phyloP scores from a whole-genome alignment of 1,139 yeast species.

The Candida labiduridarum region DNA sequence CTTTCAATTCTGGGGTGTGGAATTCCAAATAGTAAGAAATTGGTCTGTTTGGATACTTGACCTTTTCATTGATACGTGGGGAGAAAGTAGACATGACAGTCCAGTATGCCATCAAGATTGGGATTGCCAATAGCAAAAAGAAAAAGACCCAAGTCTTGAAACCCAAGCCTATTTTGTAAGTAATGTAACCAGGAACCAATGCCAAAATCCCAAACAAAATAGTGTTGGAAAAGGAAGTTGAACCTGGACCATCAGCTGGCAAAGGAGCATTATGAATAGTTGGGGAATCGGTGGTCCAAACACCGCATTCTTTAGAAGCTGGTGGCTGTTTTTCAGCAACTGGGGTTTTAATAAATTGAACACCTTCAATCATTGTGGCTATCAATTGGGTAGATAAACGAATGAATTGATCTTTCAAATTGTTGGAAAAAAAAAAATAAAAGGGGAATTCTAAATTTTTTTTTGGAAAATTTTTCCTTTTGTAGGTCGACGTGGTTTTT shows the following conservation, averaged over 20 bases:
- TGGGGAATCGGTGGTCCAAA: constrained; percentile 65
- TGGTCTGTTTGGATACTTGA: constrained; percentile 73
- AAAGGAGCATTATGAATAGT: constrained; percentile 83
- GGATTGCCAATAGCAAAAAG: constrained; percentile 55
- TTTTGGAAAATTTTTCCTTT: constrained; percentile 4
- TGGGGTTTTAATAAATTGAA: constrained; percentile 64
- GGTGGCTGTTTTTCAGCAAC: constrained; percentile 54
- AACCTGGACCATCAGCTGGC: constrained; percentile 92
- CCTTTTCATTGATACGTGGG: constrained; percentile 83
- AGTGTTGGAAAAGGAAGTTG: constrained; percentile 71
- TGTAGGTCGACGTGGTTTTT: constrained; percentile 2
- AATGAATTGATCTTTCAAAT: not conserved
- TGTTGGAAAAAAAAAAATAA: not conserved
- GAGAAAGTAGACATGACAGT: constrained; percentile 72
- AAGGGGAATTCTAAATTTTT: not conserved
- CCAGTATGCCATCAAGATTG: constrained; percentile 84
- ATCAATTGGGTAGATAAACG: constrained; percentile 9
- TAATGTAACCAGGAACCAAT: constrained; percentile 66
- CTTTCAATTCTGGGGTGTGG: constrained; percentile 73
- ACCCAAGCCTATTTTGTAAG: constrained; percentile 75
- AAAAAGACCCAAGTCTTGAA: constrained; percentile 65
- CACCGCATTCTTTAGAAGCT: constrained; percentile 54
- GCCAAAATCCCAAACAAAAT: constrained; percentile 53
- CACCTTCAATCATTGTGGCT: constrained; percentile 37
- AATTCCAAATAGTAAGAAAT: constrained; percentile 79